Evolutionary conservation across 2,329 filamentous ascomycete species (phyloP), one percentile per base, ranked within the genome.

Genomic region (Aspergillus ochraceus): DNA sequence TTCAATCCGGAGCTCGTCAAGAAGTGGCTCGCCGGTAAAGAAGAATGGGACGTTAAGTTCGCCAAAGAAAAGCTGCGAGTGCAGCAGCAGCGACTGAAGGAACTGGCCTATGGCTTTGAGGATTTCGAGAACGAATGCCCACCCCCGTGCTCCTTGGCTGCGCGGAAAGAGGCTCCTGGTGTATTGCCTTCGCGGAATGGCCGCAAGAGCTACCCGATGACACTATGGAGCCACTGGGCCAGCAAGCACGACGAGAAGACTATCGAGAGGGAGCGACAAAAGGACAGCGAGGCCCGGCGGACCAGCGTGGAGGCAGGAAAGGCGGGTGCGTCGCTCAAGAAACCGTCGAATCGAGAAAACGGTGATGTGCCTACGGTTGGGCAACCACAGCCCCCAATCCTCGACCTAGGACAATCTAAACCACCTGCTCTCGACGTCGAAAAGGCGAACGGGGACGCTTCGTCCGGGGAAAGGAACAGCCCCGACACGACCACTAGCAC

Each of bases 161-260:
- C 90, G 0, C 81, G 91, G 59, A 83, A 88, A 32, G 65, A 67
- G 11, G 73, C 72, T 12, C 72, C 71, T 8, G 74, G 69, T 2
- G 68, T 73, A 4, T 54, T 73, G 32, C 70, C 70, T 17, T 63
- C 68, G 20, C 66, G 66, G 20, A 66, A 62, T 11, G 64, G 61
- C 4, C 69, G 77, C 65, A 88, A 85, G 81, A 92, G 90, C 64
- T 86, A 89, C 76, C 91, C 90, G 8, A 80, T 97, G 74, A 86
- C 88, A 2, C 79, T 97, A 64, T 98, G 94, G 94, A 90, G 88
- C 53, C 81, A 89, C 1, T 96, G 92, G 90, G 92, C 91, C 14
- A 93, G 89, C 50, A 96, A 90, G 72, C 92, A 97, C 70, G 95
- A 98, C 71, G 85, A 94, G 74, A 83, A 83, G 62, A 90, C 90